Base-by-base conservation (phyloP, 2,329 filamentous ascomycete species). In the Nothopassalora personata region DNA sequence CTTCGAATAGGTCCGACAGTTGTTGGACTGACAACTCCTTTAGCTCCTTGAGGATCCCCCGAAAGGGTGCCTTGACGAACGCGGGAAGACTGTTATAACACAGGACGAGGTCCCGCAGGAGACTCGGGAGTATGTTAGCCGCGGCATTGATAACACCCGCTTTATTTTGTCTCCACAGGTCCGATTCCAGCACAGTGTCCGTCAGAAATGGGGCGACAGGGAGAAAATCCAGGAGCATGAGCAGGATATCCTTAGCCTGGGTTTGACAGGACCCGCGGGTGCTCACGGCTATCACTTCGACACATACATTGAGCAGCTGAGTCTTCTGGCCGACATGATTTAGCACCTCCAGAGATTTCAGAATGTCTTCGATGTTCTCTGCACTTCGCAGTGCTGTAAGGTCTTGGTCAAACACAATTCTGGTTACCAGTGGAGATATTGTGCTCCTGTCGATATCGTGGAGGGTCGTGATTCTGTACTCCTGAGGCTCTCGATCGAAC, bases 1-100 rank as follows among this genome's bases (percentile, higher is more conserved):
- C 15, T 47, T 56, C 54, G 30, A 49, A n/a, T 15, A 56, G 54
- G 31, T 56, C 54, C 10, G 31, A 18, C 4, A 56, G 54, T 28
- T 56, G 46, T 15, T 56, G 54, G 4, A 51, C 15, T 3, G 54
- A 51, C 3, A 56, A 13, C 27, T 39, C 18, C 7, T 50, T 27
- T 13, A 56, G 28, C 28, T 56, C 30, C 2, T 28, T 30, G 5
- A 56, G 54, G 13, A 56, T n/a, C 4, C 15, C 13, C 46, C 27
- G 30, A 46, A 56, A 19, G 2, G 54, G 54, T 13, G 11, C 10
- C 36, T 27, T 50, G 46, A 56, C 34, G 47, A 56, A 51, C 10
- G 33, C 45, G 15, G 28, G 33, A n/a, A 56, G 33, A 19, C 28
- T 28, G 50, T 56, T 49, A 5, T 45, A 18, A 18, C 27, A 19